phyloP scores from a whole-genome alignment of 306 rosid genomes.

The Citrullus amarus region DNA sequence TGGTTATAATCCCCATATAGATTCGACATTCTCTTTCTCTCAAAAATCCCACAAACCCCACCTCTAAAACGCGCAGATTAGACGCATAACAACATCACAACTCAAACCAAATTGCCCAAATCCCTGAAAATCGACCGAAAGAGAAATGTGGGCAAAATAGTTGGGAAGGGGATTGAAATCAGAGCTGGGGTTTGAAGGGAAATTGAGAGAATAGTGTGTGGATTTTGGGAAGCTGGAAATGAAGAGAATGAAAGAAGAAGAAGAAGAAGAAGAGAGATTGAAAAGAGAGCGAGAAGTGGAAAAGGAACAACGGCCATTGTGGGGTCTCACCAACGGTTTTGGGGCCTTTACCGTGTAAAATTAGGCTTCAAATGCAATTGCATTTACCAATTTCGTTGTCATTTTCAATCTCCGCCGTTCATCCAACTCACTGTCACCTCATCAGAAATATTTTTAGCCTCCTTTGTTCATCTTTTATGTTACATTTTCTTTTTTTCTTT shows the following conservation, averaged over 20 bases:
- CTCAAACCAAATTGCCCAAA: neutral
- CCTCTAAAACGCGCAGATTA: conserved; percentile 7
- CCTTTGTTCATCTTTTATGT: too few species aligned
- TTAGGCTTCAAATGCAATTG: neutral
- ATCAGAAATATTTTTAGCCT: neutral
- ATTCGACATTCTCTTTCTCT: conserved; percentile 47
- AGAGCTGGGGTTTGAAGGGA: conserved; percentile 5
- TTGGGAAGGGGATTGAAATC: neutral
- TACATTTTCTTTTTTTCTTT: too few species aligned
- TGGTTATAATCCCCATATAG: conserved; percentile 62
- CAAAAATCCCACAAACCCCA: conserved; percentile 9
- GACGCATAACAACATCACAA: conserved; percentile 2
- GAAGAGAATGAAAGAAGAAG: neutral
- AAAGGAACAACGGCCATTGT: conserved; percentile 5
- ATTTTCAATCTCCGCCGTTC: neutral
- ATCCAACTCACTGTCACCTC: neutral
- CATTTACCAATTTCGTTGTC: neutral
- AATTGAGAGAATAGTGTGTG: neutral
- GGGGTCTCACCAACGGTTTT: conserved; percentile 4
- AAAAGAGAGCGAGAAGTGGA: neutral
- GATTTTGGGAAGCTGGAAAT: neutral
- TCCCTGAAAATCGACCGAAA: neutral
- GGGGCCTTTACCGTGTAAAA: neutral
- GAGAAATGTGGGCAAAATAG: neutral
- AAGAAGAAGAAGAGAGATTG: neutral